A percentile compares a stretch with the other conserved stretches of the same genome.
phyloP scores from a whole-genome alignment of 2,329 filamentous ascomycete species.

The Sphaerulina populicola region DNA sequence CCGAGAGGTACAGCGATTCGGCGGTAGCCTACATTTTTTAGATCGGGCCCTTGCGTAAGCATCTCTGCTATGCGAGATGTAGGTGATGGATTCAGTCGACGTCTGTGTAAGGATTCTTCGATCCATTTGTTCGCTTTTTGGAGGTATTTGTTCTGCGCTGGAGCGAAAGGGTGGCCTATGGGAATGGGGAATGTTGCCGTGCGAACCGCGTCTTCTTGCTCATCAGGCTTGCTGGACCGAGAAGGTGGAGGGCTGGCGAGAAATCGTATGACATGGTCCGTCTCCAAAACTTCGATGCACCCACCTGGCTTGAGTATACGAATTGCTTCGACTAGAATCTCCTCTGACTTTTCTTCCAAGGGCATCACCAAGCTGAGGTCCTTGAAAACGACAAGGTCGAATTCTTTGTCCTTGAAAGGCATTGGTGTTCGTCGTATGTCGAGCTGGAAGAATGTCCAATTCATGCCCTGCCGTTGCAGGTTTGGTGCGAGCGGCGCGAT shows the following conservation, averaged over 20 bases:
- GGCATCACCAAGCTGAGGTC: slow-evolving; percentile 65
- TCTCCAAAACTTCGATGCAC: slow-evolving; percentile 80
- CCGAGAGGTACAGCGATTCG: slow-evolving; percentile 80
- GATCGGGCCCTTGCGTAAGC: slow-evolving; percentile 71
- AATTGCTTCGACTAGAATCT: slow-evolving; percentile 62
- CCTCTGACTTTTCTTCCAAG: slow-evolving; percentile 46
- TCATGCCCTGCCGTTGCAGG: slow-evolving; percentile 62
- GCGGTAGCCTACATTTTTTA: slow-evolving; percentile 62
- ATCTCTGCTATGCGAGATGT: slow-evolving; percentile 69
- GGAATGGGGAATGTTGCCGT: slow-evolving; percentile 78
- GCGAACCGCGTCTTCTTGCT: slow-evolving; percentile 55
- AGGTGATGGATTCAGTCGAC: slow-evolving; percentile 63
- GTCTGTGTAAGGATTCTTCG: slow-evolving; percentile 61
- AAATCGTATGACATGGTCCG: slow-evolving; percentile 74
- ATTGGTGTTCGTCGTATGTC: slow-evolving; percentile 68
- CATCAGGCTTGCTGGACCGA: slow-evolving; percentile 50
- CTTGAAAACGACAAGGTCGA: slow-evolving; percentile 83
- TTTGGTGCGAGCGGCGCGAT: slow-evolving; percentile 64
- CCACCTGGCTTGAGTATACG: slow-evolving; percentile 71
- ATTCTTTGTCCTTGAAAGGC: slow-evolving; percentile 70
- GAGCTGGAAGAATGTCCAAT: slow-evolving; percentile 83
- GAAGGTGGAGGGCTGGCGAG: slow-evolving; percentile 64
- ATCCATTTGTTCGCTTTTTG: slow-evolving; percentile 80
- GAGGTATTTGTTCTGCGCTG: slow-evolving; percentile 72
- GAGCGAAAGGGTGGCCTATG: slow-evolving; percentile 70